Evolutionary conservation across 495 filamentous ascomycete genomes (phyloP), one percentile per base, ranked within the genome.

Genomic region (Cercophora samala): DNA sequence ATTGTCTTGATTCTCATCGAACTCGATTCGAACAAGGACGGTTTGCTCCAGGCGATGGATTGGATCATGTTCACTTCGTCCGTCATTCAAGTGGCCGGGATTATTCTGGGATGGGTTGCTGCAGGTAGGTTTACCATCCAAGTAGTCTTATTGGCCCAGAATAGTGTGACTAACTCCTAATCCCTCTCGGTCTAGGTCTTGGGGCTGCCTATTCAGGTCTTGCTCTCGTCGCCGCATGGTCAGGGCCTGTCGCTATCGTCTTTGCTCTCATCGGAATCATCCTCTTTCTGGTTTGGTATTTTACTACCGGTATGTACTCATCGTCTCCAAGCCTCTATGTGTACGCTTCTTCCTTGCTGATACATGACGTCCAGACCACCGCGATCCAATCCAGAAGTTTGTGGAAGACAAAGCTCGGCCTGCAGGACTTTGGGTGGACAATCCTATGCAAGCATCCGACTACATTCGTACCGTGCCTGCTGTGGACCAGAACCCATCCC

Each of bases 21-120:
- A 18, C 15, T 54, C 17, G 52, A 54, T 11, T 18, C 52, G 17
- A 54, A 54, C 17, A 54, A 54, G 19, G 52, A 54, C 19, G 52
- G 52, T 21, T 21, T 54, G 52, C 52, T 54, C 15, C 52, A 54
- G 52, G 52, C 52, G 52, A 54, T 54, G 52, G 52, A 54, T 15
- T 18, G 15, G 17, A 54, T 54, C 19, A 54, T 54, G 52, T 21
- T 54, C 52, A 54, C 19, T 21, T 54, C 52, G 4, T 18, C 52
- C 4, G 52, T 18, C 19, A 18, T 54, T 54, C 52, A 54, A 21
- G 52, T 54, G 17, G 15, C 19, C 17, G 52, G 17, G 2, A 21
- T 54, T 54, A 21, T 54, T 4, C 17, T 21, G 4, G 52, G 52
- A 18, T 54, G 52, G 52, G 26, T 29, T 29, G 26, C 26, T 8